Evolutionary conservation across 1,284 basidiomycete genomes (phyloP).

Genomic region (Trametes sp.): DNA sequence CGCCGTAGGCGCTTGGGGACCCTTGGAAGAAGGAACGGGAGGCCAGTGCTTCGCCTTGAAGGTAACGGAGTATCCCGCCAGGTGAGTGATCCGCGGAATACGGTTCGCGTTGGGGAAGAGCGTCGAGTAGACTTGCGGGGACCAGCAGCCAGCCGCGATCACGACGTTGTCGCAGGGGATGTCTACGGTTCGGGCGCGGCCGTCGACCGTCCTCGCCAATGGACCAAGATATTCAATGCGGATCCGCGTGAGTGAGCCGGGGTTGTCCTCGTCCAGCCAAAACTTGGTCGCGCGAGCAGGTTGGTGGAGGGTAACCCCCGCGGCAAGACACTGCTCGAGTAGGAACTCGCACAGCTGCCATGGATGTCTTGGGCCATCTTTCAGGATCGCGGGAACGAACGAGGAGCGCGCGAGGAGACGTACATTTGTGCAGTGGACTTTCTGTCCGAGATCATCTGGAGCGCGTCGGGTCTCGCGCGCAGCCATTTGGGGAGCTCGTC

Average conservation of each 20-base stretch:
- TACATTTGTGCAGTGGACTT: conserved; percentile 57
- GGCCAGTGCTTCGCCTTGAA: conserved; percentile 42
- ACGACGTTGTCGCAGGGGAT: conserved; percentile 55
- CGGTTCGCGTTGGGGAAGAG: conserved; percentile 52
- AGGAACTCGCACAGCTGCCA: conserved; percentile 59
- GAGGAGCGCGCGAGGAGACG: conserved; percentile 24
- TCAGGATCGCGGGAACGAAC: conserved; percentile 10
- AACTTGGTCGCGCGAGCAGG: conserved; percentile 41
- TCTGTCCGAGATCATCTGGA: conserved; percentile 43
- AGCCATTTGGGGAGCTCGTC: conserved; percentile 40
- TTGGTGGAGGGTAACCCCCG: conserved; percentile 50
- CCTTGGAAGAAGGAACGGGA: conserved; percentile 18
- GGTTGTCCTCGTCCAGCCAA: conserved; percentile 22
- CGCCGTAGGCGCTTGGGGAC: conserved; percentile 14
- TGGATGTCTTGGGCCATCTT: conserved; percentile 46
- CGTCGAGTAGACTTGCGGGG: conserved; percentile 56
- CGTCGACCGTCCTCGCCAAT: conserved; percentile 25
- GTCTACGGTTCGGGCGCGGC: conserved; percentile 31
- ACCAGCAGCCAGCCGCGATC: conserved; percentile 71
- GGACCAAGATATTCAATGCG: conserved; percentile 36
- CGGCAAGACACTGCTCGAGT: conserved; percentile 50
- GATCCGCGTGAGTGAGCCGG: conserved; percentile 25
- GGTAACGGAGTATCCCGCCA: conserved; percentile 43
- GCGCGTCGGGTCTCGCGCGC: conserved; percentile 30
- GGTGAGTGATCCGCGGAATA: conserved; percentile 41